phyloP scores from a whole-genome alignment of 495 filamentous ascomycete genomes.

The Xylaria castorea region DNA sequence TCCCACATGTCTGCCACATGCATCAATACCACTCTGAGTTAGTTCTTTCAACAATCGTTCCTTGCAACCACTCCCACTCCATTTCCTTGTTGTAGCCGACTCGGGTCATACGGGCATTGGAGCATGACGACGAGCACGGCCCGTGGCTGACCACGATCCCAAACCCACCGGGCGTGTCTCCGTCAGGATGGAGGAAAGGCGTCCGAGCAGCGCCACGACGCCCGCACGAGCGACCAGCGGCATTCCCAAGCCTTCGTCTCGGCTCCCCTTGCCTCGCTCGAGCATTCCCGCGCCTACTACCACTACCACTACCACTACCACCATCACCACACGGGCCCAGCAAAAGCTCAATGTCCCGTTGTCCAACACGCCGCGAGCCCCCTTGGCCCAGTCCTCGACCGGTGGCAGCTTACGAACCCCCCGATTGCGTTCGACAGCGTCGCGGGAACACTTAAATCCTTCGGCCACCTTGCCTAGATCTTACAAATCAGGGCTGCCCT shows the following conservation, averaged over 20 bases:
- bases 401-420: conserved; percentile 43
- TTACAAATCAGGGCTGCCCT: conserved; percentile 30
- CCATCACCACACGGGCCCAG: conserved; percentile 16
- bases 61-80: neutral
- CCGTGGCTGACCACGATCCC: neutral
- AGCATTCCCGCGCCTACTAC: conserved; percentile 27
- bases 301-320: conserved; percentile 11
- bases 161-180: neutral
- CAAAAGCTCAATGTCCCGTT: conserved; percentile 25
- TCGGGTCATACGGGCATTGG: neutral
- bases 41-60: neutral
- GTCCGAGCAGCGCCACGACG: conserved; percentile 12
- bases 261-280: conserved; percentile 42
- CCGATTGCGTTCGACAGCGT: conserved; percentile 49
- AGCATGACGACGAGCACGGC: conserved; percentile 7
- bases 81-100: neutral
- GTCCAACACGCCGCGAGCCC: conserved; percentile 31
- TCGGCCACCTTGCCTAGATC: conserved; percentile 35
- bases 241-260: conserved; percentile 41
- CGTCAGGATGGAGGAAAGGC: conserved; percentile 47
- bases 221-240: conserved; percentile 30
- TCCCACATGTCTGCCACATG: conserved; percentile 13
- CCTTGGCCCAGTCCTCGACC: conserved; percentile 17
- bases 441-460: conserved; percentile 48
- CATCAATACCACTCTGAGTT: neutral